Conservation (phyloP, 164 flowering plant species). For the Tetracentron sinense region DNA sequence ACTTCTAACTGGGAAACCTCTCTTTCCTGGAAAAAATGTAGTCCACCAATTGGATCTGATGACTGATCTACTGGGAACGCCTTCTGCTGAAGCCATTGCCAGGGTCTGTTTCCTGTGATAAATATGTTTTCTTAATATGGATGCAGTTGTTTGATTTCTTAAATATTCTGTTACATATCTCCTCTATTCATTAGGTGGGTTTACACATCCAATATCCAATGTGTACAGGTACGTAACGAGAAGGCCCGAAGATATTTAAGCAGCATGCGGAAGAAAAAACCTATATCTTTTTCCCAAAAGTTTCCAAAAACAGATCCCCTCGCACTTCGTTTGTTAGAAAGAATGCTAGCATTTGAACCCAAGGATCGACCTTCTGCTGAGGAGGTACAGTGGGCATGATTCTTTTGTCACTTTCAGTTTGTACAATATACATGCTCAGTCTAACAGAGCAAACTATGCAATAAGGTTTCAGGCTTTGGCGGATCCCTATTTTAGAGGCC, state of each 20-base stretch:
- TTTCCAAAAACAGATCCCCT: conserved; percentile 94
- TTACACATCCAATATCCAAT: too few relatives aligned
- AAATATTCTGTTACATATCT: background rate
- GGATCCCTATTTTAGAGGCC: conserved; percentile 91
- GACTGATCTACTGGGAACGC: conserved; percentile 93
- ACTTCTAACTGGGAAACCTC: conserved; percentile 92
- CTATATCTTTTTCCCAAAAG: conserved; percentile 79
- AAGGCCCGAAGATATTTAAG: conserved; percentile 93
- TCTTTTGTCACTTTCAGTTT: background rate
- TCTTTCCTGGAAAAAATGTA: conserved; percentile 97
- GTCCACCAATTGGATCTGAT: conserved; percentile 95
- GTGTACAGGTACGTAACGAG: conserved; percentile 83
- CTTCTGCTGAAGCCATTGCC: conserved; percentile 82
- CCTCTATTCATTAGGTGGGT: too few relatives aligned
- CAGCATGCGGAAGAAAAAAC: conserved; percentile 87
- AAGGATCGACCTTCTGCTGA: conserved; percentile 94
- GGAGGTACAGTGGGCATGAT: conserved; percentile 51
- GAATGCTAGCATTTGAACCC: conserved; percentile 95
- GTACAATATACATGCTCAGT: conserved; percentile 2
- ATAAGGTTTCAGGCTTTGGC: conserved; percentile 79
- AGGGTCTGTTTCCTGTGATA: conserved; percentile 53
- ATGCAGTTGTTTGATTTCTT: background rate
- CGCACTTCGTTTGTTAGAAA: conserved; percentile 84
- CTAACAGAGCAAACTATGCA: conserved; percentile 26
- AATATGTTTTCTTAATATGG: background rate